These are phyloP conservation scores for Tarenaya hassleriana DNA, from an alignment of 345 rosid genomes.

Conservation along the genomic window DNA sequence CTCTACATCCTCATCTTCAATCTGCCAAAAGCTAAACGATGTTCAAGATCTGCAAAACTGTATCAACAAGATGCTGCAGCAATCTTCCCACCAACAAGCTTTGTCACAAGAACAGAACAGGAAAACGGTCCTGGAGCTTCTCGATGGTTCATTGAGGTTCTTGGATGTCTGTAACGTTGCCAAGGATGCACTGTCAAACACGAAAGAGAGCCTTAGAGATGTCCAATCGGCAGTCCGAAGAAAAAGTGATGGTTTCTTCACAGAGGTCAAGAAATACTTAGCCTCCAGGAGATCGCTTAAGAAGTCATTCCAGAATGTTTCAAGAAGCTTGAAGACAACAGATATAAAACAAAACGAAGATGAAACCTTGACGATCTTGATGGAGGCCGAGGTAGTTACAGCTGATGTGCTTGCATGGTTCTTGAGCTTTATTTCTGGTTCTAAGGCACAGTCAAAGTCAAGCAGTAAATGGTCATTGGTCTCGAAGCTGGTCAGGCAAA, in stretches of 20 bases:
- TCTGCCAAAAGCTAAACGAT: conserved; percentile 3
- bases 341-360: conserved; percentile 14
- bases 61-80: conserved; percentile 21
- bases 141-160: conserved; percentile 32
- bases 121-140: conserved; percentile 23
- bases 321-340: conserved; percentile 18
- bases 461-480: conserved; percentile 31
- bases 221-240: conserved; percentile 18
- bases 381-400: conserved; percentile 28
- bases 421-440: conserved; percentile 30
- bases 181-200: conserved; percentile 27
- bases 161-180: conserved; percentile 28
- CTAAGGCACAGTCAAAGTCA: conserved; percentile 5
- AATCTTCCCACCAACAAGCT: conserved; percentile 20
- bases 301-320: conserved; percentile 22
- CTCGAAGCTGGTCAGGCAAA: conserved; percentile 32
- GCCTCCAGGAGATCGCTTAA: conserved; percentile 12
- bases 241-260: not conserved
- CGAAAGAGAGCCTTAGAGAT: conserved; percentile 15
- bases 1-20: conserved; percentile 21
- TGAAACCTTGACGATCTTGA: conserved; percentile 22
- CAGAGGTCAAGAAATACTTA: conserved; percentile 16
- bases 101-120: conserved; percentile 22
- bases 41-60: conserved; percentile 27
- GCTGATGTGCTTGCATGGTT: conserved; percentile 29